Conservation (phyloP, 202 grass and related monocot species). For the Elaeis oleifera region DNA sequence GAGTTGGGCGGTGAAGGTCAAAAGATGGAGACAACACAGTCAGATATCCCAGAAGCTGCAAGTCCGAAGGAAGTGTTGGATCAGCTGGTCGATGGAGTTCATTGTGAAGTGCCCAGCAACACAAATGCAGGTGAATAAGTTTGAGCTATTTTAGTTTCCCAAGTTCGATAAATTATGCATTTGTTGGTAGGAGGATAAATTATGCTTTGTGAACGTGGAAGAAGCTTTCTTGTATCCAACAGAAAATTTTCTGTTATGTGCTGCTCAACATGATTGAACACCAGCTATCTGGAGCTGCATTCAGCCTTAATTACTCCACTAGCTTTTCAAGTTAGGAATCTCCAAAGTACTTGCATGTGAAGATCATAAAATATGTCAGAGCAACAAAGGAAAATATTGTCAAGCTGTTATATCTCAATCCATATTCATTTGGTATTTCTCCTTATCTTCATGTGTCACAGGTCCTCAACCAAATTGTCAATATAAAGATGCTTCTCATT, state of each 20-base stretch:
- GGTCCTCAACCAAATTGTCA: constrained; percentile 33
- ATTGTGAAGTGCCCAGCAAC: constrained; percentile 29
- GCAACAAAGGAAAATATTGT: constrained; percentile 1
- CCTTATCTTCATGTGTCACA: constrained; percentile 10
- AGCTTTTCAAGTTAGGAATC: no score
- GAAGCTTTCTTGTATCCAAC: no score
- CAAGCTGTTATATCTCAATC: background rate
- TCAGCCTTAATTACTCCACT: no score
- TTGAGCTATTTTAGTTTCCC: background rate
- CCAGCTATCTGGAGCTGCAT: no score
- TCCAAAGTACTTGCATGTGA: no score
- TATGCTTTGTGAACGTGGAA: no score
- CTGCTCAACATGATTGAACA: no score
- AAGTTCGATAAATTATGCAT: no score
- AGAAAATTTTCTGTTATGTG: no score
- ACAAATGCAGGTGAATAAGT: constrained; percentile 44
- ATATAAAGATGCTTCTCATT: constrained; percentile 16
- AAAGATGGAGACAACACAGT: constrained; percentile 36
- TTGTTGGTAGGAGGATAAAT: background rate
- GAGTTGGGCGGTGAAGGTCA: constrained; percentile 35
- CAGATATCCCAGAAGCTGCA: constrained; percentile 25
- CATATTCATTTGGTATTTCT: constrained; percentile 8
- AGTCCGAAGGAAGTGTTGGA: constrained; percentile 34
- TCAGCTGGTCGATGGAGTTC: constrained; percentile 35
- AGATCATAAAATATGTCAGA: background rate